Conservation (phyloP, 768 basidiomycete species). For the Lentinula aciculospora region DNA sequence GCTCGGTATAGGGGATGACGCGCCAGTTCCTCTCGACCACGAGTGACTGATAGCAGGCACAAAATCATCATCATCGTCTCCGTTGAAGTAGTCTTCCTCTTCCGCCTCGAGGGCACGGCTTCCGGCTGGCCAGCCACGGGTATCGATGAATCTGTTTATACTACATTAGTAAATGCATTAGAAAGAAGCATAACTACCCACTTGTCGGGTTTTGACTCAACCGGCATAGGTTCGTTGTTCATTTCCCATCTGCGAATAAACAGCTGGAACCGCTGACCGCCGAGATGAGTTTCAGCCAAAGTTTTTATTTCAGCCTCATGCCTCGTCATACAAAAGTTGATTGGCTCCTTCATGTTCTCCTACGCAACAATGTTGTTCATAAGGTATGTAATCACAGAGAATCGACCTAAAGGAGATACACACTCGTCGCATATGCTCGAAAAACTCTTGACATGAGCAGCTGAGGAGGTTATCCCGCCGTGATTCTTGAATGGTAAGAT, state of each 20-base stretch:
- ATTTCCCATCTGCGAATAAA: slow-evolving; percentile 87
- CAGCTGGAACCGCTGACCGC: slow-evolving; percentile 60
- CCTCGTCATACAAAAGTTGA: slow-evolving; percentile 76
- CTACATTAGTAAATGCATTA: slow-evolving; percentile 5
- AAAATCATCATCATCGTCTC: slow-evolving; percentile 68
- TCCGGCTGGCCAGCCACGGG: slow-evolving; percentile 37
- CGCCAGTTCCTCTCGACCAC: slow-evolving; percentile 25
- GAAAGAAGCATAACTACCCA: slow-evolving; percentile 20
- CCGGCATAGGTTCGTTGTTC: slow-evolving; percentile 76
- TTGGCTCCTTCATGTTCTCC: slow-evolving; percentile 87
- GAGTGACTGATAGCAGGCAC: slow-evolving; percentile 32
- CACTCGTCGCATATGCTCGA: slow-evolving; percentile 87
- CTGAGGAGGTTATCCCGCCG: slow-evolving; percentile 87
- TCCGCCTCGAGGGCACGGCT: slow-evolving; percentile 59
- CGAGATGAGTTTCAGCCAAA: slow-evolving; percentile 56
- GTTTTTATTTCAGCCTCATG: slow-evolving; percentile 62
- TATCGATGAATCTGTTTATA: slow-evolving; percentile 29
- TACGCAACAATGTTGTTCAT: slow-evolving; percentile 21
- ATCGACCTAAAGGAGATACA: slow-evolving; percentile 16
- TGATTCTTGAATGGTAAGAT: slow-evolving; percentile 79
- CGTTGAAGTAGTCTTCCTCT: slow-evolving; percentile 94
- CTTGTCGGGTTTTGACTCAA: slow-evolving; percentile 45
- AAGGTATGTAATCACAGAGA: neutral
- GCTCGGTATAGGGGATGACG: slow-evolving; percentile 25
- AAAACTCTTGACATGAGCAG: slow-evolving; percentile 93